phyloP scores from a whole-genome alignment of 768 basidiomycete genomes.

The Tylopilus intermedius region DNA sequence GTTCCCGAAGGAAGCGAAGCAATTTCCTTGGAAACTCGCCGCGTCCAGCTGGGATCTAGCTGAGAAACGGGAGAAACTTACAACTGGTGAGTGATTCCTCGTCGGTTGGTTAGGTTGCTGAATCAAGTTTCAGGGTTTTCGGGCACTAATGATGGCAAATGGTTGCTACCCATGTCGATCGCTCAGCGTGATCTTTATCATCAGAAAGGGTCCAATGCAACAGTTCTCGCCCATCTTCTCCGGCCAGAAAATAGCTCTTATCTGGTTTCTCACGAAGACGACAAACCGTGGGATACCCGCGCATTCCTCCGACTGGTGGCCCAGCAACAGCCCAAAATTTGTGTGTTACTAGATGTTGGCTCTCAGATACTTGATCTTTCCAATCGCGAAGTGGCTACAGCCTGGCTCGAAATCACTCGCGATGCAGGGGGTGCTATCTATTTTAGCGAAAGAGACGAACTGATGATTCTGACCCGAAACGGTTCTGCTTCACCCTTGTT shows the following conservation, averaged over 20 bases:
- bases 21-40: slow-evolving; percentile 28
- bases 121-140: slow-evolving; percentile 29
- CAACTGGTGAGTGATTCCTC: slow-evolving; percentile 2
- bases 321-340: not conserved
- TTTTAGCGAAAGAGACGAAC: slow-evolving; percentile 17
- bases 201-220: slow-evolving; percentile 40
- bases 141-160: slow-evolving; percentile 35
- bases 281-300: not conserved
- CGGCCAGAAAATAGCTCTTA: slow-evolving; percentile 13
- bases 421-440: slow-evolving; percentile 15
- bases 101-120: not conserved
- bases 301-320: not conserved
- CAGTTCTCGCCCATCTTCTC: slow-evolving; percentile 25
- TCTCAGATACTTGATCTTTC: slow-evolving; percentile 49
- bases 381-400: slow-evolving; percentile 36
- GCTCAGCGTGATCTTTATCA: slow-evolving; percentile 21
- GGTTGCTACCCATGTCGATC: slow-evolving; percentile 33
- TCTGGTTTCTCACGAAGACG: not conserved
- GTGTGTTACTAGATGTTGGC: slow-evolving; percentile 23
- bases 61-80: slow-evolving; percentile 8
- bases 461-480: slow-evolving; percentile 24
- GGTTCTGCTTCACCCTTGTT: slow-evolving; percentile 17
- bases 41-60: slow-evolving; percentile 35
- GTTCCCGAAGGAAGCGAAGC: slow-evolving; percentile 12
- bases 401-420: slow-evolving; percentile 34